Evolutionary conservation across 345 rosid genomes (phyloP), one percentile per base, ranked within the genome.

Genomic region (Microthlaspi erraticum): DNA sequence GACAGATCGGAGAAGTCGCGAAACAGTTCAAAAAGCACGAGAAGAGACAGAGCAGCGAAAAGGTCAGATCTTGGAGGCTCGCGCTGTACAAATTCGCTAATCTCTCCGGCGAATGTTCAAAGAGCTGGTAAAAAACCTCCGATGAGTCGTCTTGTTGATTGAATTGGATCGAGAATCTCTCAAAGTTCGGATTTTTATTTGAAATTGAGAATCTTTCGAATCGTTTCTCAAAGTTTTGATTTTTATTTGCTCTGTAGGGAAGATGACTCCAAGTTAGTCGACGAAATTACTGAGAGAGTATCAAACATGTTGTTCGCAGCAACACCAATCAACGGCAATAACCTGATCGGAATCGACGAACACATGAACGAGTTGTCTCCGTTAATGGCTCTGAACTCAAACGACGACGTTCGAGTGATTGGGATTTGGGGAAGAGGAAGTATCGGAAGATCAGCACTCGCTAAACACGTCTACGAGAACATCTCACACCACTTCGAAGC

Each of bases 341-440:
- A 37, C 41, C 46, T 71, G 0, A 46, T 83, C 36, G 86, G 81
- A 13, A 31, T 83, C 2, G 76, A 80, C 0, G 45, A 55, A 5
- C 81, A 67, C 9, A 49, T 83, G 36, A 13, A 16, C 1, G 31
- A 58, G 0, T 36, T 50, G 23, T 66, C 60, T 71, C 79, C 75
- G 41, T 14, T 6, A 2, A 11, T 70, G 4, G 66, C 16, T 6
- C n/a, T 70, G 13, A 51, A 49, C 7, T 69, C 79, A 0, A 57
- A 57, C n/a, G 18, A 76, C 41, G 55, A n/a, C 41, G 42, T 63
- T 33, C 34, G 13, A 39, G 61, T 76, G 0, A 49, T 70, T 33
- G 79, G 79, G 33, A 76, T 76, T 12, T 76, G 79, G 79, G 71
- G 79, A 20, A 63, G 71, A 56, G 79, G 79, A 64, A 63, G 75